Base-by-base conservation (phyloP, 768 basidiomycete species). In the Macrolepiota dolichaula region DNA sequence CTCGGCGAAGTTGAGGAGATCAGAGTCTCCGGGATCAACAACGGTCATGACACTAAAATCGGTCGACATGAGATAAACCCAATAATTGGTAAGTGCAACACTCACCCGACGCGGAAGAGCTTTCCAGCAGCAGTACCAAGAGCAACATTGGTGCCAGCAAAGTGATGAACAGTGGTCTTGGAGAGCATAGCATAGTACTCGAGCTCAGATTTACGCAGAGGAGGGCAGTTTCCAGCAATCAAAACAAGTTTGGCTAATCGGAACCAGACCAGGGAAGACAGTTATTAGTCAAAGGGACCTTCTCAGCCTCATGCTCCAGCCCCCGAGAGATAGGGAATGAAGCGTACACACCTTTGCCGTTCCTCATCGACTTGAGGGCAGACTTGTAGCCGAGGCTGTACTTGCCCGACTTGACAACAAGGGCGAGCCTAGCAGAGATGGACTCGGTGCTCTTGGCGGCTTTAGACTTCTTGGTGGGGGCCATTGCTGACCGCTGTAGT, bases 171-270 rank as follows among this genome's bases (percentile, higher is more conserved):
- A 61, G 92, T 87, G 61, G 96, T 98, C 84, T 99, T 99, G 68
- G 95, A 97, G 74, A 99, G 85, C 96, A 97, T 97, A 80, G 95
- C 97, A 74, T 98, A 99, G 84, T 98, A 99, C 83, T 99, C 97
- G 62, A 99, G 85, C 84, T 99, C 97, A 63, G 96, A 98, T 78
- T 97, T 97, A 77, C 97, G 94, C 64, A 99, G 87, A 64, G 97
- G 97, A 61, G 97, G 97, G 81, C 95, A 97, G 82, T 99, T 99
- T 68, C 94, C 96, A 71, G 96, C 94, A 73, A 99, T 97, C 76
- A 99, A 81, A 73, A 99, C 90, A 68, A 99, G 93, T 81, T 97
- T 98, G 78, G 96, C 96, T 99, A 71, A 55, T 27, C 13, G 38
- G 4, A 17, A 50, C 58, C 67, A 53, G 67, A 56, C 57, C 57